Evolutionary conservation across 345 rosid genomes (phyloP), one percentile per base, ranked within the genome.

Genomic region (Citrus trifoliata): DNA sequence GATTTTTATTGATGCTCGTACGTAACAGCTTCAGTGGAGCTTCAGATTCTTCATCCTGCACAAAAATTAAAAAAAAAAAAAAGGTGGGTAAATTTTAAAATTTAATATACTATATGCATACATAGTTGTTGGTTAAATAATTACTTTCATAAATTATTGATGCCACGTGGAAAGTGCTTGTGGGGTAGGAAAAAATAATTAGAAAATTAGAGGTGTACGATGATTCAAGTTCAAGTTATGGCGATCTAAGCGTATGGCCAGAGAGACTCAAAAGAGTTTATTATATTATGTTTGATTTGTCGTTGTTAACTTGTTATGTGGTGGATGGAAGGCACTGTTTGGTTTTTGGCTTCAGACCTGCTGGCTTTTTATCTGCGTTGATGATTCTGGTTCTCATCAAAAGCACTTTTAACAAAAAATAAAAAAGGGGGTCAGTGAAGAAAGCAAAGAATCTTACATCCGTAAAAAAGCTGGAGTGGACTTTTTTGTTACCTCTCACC

Each of bases 11-110:
- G 75, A 75, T 81, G 72, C 74, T 51, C 8, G 65, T 9, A 13
- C 18, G 5, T 12, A 56, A 71, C 67, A 21, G 62, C 71, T 72
- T 87, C 76, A 86, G 67, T 68, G 78, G 64, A 85, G 75, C 88
- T 84, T 86, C 84, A 85, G 59, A 85, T 87, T 87, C 76, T 83
- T 88, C 91, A 86, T 80, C 90, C 95, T 89, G 89, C 74, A 66
- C 24, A 25, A 73, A 24, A 16, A 18, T 5, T 35, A 16, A 24
- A 28, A 28, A 38, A 55, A 10, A 13, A 38, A 40, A 40, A 67
- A 66, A 13, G 9, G 38, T 1, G 2, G 5, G 68, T n/a, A 40
- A 72, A 75, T 48, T 73, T 74, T 76, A 35, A 21, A 46, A 6
- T 56, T 46, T 65, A 19, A 53, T 53, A 53, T 53, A 18, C 1